Evolutionary conservation across 306 rosid genomes (phyloP).

Genomic region (Trichosanthes cucumerina): DNA sequence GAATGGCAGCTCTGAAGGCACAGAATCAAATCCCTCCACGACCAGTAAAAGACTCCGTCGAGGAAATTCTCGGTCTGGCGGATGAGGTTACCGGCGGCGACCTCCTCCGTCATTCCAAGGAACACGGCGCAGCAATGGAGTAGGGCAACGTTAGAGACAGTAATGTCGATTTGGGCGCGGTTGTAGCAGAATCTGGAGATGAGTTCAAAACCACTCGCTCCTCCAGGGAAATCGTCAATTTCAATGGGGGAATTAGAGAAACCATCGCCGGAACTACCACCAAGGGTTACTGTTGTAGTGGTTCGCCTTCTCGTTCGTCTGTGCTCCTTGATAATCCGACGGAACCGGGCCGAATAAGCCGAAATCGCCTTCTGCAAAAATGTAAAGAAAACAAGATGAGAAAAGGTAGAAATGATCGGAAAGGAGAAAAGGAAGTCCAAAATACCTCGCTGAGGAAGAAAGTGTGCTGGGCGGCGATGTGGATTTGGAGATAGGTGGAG

Average conservation of each 20-base stretch:
- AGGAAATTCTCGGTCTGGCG: constrained; percentile 44
- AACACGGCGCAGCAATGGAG: constrained; percentile 47
- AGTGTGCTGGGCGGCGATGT: background rate
- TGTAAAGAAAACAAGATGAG: background rate
- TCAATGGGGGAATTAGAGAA: background rate
- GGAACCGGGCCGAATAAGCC: background rate
- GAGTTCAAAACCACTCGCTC: constrained; percentile 58
- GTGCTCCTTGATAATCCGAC: background rate
- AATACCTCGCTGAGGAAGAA: background rate
- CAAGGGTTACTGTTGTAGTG: background rate
- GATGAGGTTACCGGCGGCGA: constrained; percentile 38
- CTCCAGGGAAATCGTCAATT: constrained; percentile 39
- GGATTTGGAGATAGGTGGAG: background rate
- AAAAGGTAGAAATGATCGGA: background rate
- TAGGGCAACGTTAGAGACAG: constrained; percentile 41
- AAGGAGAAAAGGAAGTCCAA: background rate
- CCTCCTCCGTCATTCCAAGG: constrained; percentile 50
- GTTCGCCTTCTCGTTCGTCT: background rate
- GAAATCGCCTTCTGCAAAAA: constrained; percentile 2
- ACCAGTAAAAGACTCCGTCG: constrained; percentile 42
- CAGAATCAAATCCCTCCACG: constrained; percentile 39
- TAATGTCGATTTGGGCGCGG: constrained; percentile 32
- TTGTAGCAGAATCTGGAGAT: constrained; percentile 56
- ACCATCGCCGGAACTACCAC: background rate
- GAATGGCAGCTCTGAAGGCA: constrained; percentile 36